Base-by-base conservation (phyloP, 164 flowering plant species). In the Taxillus chinensis region DNA sequence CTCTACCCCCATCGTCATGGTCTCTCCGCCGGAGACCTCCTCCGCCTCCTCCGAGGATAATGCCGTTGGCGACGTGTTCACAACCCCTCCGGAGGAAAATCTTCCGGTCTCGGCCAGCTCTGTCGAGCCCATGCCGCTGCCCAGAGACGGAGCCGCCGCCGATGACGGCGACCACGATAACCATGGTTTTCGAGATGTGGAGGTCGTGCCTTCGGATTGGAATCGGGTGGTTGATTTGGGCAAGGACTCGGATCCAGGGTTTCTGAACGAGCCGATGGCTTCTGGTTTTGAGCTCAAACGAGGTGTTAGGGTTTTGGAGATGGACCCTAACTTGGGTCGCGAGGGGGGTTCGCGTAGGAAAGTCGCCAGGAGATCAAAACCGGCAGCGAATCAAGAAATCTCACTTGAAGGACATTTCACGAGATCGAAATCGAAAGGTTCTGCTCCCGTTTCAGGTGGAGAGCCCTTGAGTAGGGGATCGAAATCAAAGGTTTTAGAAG, bases 1-100 rank as follows among this genome's bases (percentile, higher is more conserved):
- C 2, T 60, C 62, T 53, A 63, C 68, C 45, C 62, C 50, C 2
- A 64, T 72, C 51, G 8, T 55, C 3, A 71, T 77, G 61, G 51
- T 70, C 8, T 69, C 75, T 63, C 64, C 14, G 14, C 72, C 74
- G 40, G 74, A 70, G 16, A 64, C 60, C 40, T 40, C 63, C 40
- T 14, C 15, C 7, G 59, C 40, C 27, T 0, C 27, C 27, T 27
- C 12, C 48, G 14, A 41, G 8, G 59, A 9, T 6, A 40, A 4
- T 17, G 2, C 56, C 2, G 38, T 4, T 17, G 45, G 14, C 9
- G 72, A 75, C 27, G 68, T 62, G 59, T 72, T 64, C 60, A 63
- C 58, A 9, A 75, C 70, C 39, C 70, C 79, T 46, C 75, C 72
- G 4, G 75, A 75, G 50, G 59, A 46, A 7, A 8, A 14, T 43